Evolutionary conservation across 108 stramenopile species (phyloP).

Genomic region (Tribonema minus): DNA sequence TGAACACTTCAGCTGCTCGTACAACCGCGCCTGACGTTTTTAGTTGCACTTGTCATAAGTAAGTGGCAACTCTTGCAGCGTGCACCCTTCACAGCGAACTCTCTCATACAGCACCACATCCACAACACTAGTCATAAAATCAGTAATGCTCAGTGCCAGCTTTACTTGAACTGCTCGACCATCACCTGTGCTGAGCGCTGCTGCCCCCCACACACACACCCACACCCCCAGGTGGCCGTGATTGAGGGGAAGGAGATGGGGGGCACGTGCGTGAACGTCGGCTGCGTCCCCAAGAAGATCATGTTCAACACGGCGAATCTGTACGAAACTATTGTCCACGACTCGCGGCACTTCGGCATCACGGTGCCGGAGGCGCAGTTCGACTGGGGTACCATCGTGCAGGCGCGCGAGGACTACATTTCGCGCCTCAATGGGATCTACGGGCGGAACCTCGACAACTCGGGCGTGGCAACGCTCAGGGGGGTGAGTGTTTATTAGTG

Average conservation of each 20-base stretch:
- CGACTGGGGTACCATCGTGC: conserved; percentile 72
- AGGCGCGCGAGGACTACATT: conserved; percentile 70
- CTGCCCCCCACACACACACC: too few relatives aligned
- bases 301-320: conserved; percentile 81
- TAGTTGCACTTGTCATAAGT: too few relatives aligned
- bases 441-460: conserved; percentile 64
- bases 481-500: too few relatives aligned
- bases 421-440: conserved; percentile 80
- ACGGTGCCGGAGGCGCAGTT: conserved; percentile 47
- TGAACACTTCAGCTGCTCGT: too few relatives aligned
- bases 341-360: conserved; percentile 50
- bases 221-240: conserved; percentile 75
- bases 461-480: conserved; percentile 63
- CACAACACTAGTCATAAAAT: too few relatives aligned
- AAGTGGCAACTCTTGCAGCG: too few relatives aligned
- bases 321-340: conserved; percentile 66
- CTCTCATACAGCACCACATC: too few relatives aligned
- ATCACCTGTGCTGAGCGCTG: too few relatives aligned
- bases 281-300: conserved; percentile 92
- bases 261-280: conserved; percentile 95
- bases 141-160: too few relatives aligned
- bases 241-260: conserved; percentile 74
- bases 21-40: too few relatives aligned
- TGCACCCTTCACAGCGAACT: too few relatives aligned
- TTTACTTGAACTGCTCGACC: too few relatives aligned